Evolutionary conservation across 495 filamentous ascomycete genomes (phyloP), one percentile per base, ranked within the genome.

Genomic region (Tuber calosporum): DNA sequence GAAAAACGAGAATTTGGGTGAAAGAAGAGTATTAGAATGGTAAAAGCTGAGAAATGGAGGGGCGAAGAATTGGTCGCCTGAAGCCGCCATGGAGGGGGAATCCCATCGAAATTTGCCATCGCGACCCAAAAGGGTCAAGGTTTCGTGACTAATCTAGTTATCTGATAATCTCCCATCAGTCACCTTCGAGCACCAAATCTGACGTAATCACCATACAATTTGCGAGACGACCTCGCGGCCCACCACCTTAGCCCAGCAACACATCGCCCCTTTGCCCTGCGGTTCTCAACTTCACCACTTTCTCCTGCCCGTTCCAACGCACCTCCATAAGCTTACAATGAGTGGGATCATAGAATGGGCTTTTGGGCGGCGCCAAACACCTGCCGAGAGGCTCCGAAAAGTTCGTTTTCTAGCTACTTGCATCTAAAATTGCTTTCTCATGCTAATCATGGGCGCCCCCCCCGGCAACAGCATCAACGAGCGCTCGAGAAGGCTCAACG

Each of bases 291-390:
- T 66, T 36, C 26, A 58, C 30, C 34, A 37, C 62, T 66, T 20
- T 19, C 67, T 43, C 53, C n/a, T 34, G 67, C 70, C 66, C 69
- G 43, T 72, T 78, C 81, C 58, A 84, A 74, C 34, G 69, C 75
- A 73, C 69, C 76, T 81, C 68, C 73, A 67, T 67, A 62, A 70
- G 67, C 11, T 36, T 41, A 48, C 69, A 42, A 80, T 80, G 79
- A 80, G 79, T 58, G 79, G 79, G 42, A 77, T 97, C 84, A 86
- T 98, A 71, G 94, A 97, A 88, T 97, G 94, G 94, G 95, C 95
- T 41, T 97, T 98, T 83, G 94, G 94, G 76, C 96, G 96, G 87
- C 93, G 94, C 83, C 96, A 98, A 89, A 98, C 94, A 82, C 94
- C 95, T 11, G 92, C 92, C 20, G 94, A 98, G 86, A 91, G 95